Conservation (phyloP, 805 yeast genomes). For the Pichia heedii region DNA sequence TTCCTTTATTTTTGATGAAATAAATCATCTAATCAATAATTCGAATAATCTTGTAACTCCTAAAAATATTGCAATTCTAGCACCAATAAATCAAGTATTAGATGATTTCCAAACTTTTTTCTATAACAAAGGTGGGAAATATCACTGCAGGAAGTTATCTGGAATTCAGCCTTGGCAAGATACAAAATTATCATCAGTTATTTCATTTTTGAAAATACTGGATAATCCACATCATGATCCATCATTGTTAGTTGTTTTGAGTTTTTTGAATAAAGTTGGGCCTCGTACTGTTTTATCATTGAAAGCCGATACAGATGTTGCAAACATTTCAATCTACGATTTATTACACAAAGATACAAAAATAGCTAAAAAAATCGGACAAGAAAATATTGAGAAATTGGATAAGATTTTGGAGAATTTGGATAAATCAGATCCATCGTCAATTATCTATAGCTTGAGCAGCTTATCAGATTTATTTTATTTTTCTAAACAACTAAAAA, state of each 20-base stretch:
- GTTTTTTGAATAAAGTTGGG: constrained; percentile 18
- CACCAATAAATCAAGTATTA: constrained; percentile 44
- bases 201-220: constrained; percentile 41
- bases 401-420: constrained; percentile 6
- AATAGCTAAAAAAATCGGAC: constrained; percentile 5
- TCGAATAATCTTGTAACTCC: constrained; percentile 36
- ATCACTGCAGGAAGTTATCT: constrained; percentile 33
- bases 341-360: constrained; percentile 12
- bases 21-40: constrained; percentile 30
- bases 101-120: constrained; percentile 32
- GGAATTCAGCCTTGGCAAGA: constrained; percentile 43
- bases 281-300: constrained; percentile 13
- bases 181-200: constrained; percentile 33
- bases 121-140: constrained; percentile 16
- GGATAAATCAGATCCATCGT: constrained; percentile 28
- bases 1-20: constrained; percentile 37
- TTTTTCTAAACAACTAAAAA: constrained; percentile 23
- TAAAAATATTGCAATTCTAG: constrained; percentile 44
- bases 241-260: constrained; percentile 19
- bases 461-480: constrained; percentile 29
- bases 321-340: constrained; percentile 18
- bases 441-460: constrained; percentile 28
- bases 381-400: not conserved
- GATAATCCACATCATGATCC: constrained; percentile 23
- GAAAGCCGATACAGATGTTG: constrained; percentile 12